These are phyloP conservation scores for Colletotrichum sp. DNA, from an alignment of 2,329 filamentous ascomycete species.

Conservation along the genomic window DNA sequence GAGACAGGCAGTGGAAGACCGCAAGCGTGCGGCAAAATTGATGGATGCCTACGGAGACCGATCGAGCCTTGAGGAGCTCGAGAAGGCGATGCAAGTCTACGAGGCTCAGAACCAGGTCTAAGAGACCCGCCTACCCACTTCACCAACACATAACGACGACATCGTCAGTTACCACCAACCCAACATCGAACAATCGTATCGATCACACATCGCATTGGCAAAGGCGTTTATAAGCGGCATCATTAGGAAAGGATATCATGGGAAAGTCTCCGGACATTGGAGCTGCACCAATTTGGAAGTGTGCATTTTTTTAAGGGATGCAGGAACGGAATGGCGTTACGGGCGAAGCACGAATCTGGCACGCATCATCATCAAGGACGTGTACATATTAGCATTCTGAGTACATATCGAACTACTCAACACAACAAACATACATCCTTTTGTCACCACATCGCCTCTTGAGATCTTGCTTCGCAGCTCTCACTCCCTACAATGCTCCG, in stretches of 20 bases:
- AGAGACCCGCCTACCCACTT: neutral
- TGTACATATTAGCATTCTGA: neutral
- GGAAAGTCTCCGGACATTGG: neutral
- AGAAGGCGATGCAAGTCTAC: slow-evolving; percentile 53
- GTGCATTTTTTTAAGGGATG: neutral
- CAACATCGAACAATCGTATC: neutral
- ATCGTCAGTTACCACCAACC: neutral
- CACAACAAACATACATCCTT: neutral
- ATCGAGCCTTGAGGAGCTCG: slow-evolving; percentile 51
- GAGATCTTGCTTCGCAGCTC: neutral
- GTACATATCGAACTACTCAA: neutral
- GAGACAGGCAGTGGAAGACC: slow-evolving; percentile 37
- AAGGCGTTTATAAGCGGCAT: slow-evolving; percentile 1
- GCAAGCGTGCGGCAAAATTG: slow-evolving; percentile 45
- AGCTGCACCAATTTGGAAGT: neutral
- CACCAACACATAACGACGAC: neutral
- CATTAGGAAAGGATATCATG: neutral
- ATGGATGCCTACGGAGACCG: slow-evolving; percentile 57
- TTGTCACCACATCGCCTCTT: neutral
- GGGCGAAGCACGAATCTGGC: neutral
- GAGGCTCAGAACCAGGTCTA: slow-evolving; percentile 31
- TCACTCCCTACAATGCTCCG: neutral
- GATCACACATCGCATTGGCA: neutral
- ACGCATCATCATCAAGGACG: neutral
- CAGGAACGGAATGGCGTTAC: neutral